Evolutionary conservation across 2,329 filamentous ascomycete species (phyloP), one percentile per base, ranked within the genome.

Genomic region (Xylaria sp.): DNA sequence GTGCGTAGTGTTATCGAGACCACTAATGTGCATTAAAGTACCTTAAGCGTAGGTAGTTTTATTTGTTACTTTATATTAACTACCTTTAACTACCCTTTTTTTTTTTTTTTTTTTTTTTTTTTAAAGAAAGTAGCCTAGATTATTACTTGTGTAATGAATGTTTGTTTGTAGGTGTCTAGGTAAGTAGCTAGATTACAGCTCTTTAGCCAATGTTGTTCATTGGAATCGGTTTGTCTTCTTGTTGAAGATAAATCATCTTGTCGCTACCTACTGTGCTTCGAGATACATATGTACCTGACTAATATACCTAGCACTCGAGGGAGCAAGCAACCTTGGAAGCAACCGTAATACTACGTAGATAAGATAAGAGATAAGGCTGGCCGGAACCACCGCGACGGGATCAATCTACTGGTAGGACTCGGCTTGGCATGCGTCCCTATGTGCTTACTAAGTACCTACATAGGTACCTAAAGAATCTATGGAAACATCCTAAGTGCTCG

Each of bases 341-440:
- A 10, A 35, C 32, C 10, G 32, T 35, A 10, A 35, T 35, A n/a
- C n/a, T 5, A 25, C 3, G 23, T n/a, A 44, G 55, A 58, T 58
- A 35, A 64, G 62, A 64, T 64, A 64, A 64, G 44, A 42, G 53
- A 59, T 64, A 64, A 64, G 62, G 53, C 51, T 58, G 40, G 40
- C 40, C 40, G 18, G 40, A 44, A 44, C 40, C 40, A 44, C 13
- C 40, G n/a, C 40, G 40, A 44, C 18, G 40, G 40, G 44, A 48
- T 48, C 21, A 23, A 25, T 48, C n/a, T n/a, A n/a, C n/a, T 35
- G 32, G 32, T 25, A 23, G 21, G 44, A 23, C 44, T 48, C 21
- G 40, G 44, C 44, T 48, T 48, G 44, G 44, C 44, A 48, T 48
- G 44, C 44, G 21, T 48, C 16, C 44, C 16, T 47, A 47, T 21